phyloP scores from a whole-genome alignment of 345 rosid species.

The Zanthoxylum bungeanum region DNA sequence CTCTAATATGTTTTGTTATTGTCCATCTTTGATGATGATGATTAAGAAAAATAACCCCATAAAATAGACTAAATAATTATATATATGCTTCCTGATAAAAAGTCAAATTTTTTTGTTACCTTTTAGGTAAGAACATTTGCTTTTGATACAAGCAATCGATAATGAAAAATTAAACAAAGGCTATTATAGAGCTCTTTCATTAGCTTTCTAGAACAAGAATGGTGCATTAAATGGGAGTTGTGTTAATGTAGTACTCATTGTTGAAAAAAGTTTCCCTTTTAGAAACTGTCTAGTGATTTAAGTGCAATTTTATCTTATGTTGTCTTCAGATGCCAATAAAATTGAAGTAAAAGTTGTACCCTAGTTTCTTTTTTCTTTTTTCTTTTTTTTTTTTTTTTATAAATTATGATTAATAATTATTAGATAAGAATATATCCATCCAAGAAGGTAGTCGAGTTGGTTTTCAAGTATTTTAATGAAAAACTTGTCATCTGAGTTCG shows the following conservation, averaged over 20 bases:
- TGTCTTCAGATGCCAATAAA: background rate
- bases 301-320: background rate
- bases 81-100: conserved; percentile 10
- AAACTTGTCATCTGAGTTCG: too few relatives aligned
- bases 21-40: conserved; percentile 16
- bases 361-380: too few relatives aligned
- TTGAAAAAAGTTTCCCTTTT: conserved; percentile 12
- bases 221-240: background rate
- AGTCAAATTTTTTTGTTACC: conserved; percentile 43
- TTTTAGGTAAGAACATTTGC: conserved; percentile 32
- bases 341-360: background rate
- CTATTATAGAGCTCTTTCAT: background rate
- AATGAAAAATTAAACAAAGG: background rate
- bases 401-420: too few relatives aligned
- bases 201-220: background rate
- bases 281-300: background rate
- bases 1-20: background rate
- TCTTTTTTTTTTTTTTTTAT: too few relatives aligned
- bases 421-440: too few relatives aligned
- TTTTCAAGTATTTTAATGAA: too few relatives aligned
- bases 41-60: background rate
- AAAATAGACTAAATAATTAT: background rate
- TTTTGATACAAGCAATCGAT: conserved; percentile 20
- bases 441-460: too few relatives aligned
- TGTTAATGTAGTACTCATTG: background rate